Conservation (phyloP, 163 green algal species). For the Coccomyxa subellipsoidea region DNA sequence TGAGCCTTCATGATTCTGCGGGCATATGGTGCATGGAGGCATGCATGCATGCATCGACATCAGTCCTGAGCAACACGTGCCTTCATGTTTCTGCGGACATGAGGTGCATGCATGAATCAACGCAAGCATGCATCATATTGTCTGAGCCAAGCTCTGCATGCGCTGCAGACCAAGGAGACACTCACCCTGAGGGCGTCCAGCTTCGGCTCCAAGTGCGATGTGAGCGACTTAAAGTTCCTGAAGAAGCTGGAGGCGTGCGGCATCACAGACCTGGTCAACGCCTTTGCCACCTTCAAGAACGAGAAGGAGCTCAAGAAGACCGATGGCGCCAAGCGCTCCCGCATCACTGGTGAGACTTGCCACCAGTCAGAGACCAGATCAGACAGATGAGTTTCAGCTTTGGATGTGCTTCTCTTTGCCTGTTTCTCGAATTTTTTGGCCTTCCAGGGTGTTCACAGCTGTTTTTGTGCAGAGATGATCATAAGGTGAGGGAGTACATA, state of each 20-base stretch:
- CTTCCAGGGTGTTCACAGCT: too few species aligned
- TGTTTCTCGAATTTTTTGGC: too few species aligned
- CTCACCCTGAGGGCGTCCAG: slow-evolving; percentile 81
- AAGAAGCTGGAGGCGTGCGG: slow-evolving; percentile 87
- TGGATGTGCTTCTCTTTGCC: too few species aligned
- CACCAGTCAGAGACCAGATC: neutral
- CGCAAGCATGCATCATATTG: neutral
- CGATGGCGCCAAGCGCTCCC: slow-evolving; percentile 90
- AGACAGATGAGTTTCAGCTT: too few species aligned
- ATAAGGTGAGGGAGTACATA: too few species aligned
- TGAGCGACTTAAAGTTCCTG: slow-evolving; percentile 76
- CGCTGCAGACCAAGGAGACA: slow-evolving; percentile 95
- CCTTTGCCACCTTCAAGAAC: slow-evolving; percentile 90
- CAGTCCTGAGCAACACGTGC: too few species aligned
- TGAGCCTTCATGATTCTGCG: too few species aligned
- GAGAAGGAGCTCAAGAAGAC: slow-evolving; percentile 97
- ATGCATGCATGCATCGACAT: too few species aligned
- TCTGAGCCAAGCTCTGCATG: neutral
- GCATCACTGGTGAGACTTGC: slow-evolving; percentile 65
- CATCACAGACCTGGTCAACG: slow-evolving; percentile 87
- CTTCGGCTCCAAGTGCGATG: slow-evolving; percentile 95
- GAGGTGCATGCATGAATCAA: too few species aligned
- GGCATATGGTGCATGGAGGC: too few species aligned
- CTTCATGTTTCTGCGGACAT: too few species aligned
- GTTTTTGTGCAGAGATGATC: too few species aligned